Conservation (phyloP, 129 eudicot species). For the Artemisia argyi region DNA sequence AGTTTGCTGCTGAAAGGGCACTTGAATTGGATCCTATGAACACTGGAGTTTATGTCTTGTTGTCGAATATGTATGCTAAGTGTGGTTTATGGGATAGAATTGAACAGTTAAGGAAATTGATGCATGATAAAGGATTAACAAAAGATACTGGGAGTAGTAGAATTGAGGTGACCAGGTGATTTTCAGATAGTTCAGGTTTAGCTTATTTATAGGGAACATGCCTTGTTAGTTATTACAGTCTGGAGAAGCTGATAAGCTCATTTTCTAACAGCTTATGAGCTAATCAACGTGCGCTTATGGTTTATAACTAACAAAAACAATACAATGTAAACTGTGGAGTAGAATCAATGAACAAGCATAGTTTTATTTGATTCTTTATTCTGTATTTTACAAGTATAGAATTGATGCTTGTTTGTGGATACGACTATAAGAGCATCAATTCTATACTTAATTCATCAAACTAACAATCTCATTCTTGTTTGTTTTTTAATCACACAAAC, state of each 20-base stretch:
- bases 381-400: no score
- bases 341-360: no score
- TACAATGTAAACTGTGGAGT: no score
- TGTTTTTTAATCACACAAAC: not conserved
- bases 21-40: constrained; percentile 72
- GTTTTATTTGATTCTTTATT: no score
- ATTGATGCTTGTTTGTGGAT: no score
- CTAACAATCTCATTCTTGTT: not conserved
- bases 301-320: no score
- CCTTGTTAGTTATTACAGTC: no score
- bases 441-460: no score
- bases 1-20: constrained; percentile 68
- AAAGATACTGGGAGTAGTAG: constrained; percentile 69
- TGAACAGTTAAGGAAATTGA: constrained; percentile 49
- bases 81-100: constrained; percentile 70
- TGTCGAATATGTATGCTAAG: constrained; percentile 76
- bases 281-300: no score
- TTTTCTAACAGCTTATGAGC: no score
- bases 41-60: constrained; percentile 61
- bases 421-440: no score
- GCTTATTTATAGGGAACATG: not conserved
- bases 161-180: constrained; percentile 38
- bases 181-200: not conserved
- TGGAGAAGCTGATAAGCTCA: no score
- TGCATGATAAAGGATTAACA: constrained; percentile 58